Evolutionary conservation across 805 yeast genomes (phyloP), one percentile per base, ranked within the genome.

Genomic region (Debaryomyces hansenii): DNA sequence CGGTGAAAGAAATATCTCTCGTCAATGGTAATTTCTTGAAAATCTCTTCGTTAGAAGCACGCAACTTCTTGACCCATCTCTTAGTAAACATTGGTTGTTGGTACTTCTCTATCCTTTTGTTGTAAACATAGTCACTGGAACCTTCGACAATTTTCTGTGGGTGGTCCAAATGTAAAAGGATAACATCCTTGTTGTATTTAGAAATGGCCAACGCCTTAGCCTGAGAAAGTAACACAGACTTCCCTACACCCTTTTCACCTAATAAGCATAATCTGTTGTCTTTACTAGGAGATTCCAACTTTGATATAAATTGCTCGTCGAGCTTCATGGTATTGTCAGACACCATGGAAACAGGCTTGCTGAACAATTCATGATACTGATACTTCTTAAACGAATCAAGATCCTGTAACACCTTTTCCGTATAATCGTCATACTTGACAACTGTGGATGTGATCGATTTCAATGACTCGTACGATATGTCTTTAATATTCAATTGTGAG

Each of bases 51-150:
- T 73, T 73, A 38, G 70, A 68, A 9, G 56, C 54, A 27, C 70
- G 62, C 47, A 69, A 49, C 52, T 80, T 82, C 50, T 72, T 69
- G 49, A 88, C 60, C 62, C 88, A 75, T 40, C 77, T 74, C 58
- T 82, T 81, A 42, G 86, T 68, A 59, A 74, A 79, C 92, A 86
- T 85, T 48, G 92, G 96, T 67, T 90, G 96, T 41, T 81, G 85
- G 63, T 83, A 86, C 36, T 71, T 54, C 18, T 67, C 63, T 24
- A 77, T 59, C 37, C 67, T 66, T 21, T 70, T 64, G 63, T 84
- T 85, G 51, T 64, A 78, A 49, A 78, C 73, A 58, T 82, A 87
- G 63, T 87, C 95, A 45, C 72, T 76, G 20, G 87, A 70, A 44
- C 97, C 97, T 53, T 87, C 82, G n/a, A 82, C 70, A 18, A 88